Base-by-base conservation (phyloP, 2,329 filamentous ascomycete species). In the Magnaporthiopsis incrustans region DNA sequence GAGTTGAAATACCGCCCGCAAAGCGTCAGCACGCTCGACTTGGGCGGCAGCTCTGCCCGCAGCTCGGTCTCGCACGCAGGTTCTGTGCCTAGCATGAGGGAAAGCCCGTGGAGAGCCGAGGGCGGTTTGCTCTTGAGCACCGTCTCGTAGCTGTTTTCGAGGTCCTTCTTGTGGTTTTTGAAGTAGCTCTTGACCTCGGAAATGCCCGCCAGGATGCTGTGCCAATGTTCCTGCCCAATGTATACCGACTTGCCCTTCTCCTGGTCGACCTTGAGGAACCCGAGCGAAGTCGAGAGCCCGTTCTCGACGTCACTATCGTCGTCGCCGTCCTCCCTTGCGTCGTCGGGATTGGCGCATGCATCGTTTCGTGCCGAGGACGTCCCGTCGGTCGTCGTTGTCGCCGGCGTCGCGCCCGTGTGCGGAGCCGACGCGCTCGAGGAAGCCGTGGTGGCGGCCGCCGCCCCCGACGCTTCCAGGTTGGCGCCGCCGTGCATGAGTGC, bases 161-260 rank as follows among this genome's bases (percentile, higher is more conserved):
- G 82, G 68, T 97, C 92, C 72, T 95, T 93, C 74, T 95, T 96
- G 76, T 97, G 92, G 50, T 83, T 86, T 25, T 79, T 77, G 71
- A 96, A 98, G 77, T 95, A 97, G 69, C 89, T 93, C 73, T 94
- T 96, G 32, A 99, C 94, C 78, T 99, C 95, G 12, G 91, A 82
- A 67, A 99, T 95, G 75, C 93, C 90, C 69, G 86, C 82, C 64
- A 96, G 78, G 63, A 96, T 85, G 56, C 88, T 86, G 70, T 90
- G 88, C 91, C 92, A 96, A 74, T 95, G 90, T 64, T 90, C 88
- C 68, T 92, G 89, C 64, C 91, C 92, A 67, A 94, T 80, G 73
- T 95, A 96, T 77, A 91, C 85, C 30, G 89, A 89, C 74, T 92
- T 92, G 64, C 86, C 88, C 70, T 90, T 89, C 71, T 90, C 90